A percentile compares a stretch with the other conserved stretches of the same genome.
phyloP scores from a whole-genome alignment of 305 asterid species.

The Nicotiana rustica region DNA sequence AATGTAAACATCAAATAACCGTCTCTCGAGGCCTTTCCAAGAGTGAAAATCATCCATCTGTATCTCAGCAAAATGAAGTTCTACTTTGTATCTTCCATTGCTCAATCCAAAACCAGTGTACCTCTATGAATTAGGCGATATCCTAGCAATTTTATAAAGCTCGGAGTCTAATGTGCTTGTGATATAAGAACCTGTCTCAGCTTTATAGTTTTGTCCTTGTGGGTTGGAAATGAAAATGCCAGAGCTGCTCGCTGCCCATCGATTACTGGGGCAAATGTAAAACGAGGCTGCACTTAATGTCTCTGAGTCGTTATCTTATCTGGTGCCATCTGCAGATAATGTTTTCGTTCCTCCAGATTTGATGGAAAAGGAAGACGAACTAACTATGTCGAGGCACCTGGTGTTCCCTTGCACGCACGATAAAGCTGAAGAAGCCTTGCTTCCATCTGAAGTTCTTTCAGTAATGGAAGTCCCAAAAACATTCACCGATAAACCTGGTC shows the following conservation, averaged over 20 bases:
- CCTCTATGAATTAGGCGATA: slow-evolving; percentile 63
- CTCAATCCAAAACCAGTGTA: slow-evolving; percentile 71
- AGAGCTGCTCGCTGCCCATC: slow-evolving; percentile 71
- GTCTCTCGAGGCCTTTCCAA: slow-evolving; percentile 68
- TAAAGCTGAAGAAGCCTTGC: slow-evolving; percentile 53
- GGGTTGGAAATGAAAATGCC: slow-evolving; percentile 64
- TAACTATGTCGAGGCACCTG: slow-evolving; percentile 48
- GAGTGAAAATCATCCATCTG: slow-evolving; percentile 58
- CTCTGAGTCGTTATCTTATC: slow-evolving; percentile 62
- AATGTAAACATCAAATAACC: slow-evolving; percentile 65
- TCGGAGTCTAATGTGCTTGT: slow-evolving; percentile 64
- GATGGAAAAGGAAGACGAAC: slow-evolving; percentile 53
- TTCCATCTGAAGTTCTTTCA: not conserved
- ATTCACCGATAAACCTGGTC: no score
- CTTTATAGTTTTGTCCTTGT: slow-evolving; percentile 48
- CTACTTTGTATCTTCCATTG: slow-evolving; percentile 56
- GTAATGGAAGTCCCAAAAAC: no score
- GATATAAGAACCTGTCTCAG: slow-evolving; percentile 58
- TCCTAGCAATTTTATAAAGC: slow-evolving; percentile 64
- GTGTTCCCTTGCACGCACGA: slow-evolving; percentile 53
- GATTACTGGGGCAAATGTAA: slow-evolving; percentile 48
- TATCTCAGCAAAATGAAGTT: slow-evolving; percentile 78
- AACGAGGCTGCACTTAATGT: slow-evolving; percentile 59
- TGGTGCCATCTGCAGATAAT: slow-evolving; percentile 43
- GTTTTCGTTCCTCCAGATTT: slow-evolving; percentile 57